Base-by-base conservation (phyloP, 352 stramenopile genomes). In the Phytophthora macrochlamydospora region DNA sequence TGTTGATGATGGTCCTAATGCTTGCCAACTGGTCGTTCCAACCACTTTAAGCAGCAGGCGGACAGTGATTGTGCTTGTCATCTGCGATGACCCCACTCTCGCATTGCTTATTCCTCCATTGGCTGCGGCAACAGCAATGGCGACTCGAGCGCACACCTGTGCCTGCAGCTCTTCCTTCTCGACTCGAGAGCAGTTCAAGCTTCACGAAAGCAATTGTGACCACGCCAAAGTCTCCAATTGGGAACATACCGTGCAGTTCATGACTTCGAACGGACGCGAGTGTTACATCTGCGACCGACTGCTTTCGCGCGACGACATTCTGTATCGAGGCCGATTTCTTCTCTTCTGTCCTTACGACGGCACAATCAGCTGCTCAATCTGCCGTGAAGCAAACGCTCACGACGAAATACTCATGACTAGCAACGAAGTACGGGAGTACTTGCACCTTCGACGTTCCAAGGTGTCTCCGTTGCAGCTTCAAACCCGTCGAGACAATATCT, bases 381-480 rank as follows among this genome's bases (percentile, higher is more conserved):
- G 43, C 18, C 43, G 43, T 29, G 43, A 49, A 49, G 43, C 14
- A 5, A n/a, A 49, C 3, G 14, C 14, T n/a, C 24, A 49, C 4
- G 43, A 49, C 6, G 43, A 49, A 49, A 12, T 49, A 7, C 43
- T 49, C 12, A 49, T 49, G 43, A 3, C 43, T 29, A 12, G 43
- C 13, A 29, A 49, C 13, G 43, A 49, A 12, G 43, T 49, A 7
- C 13, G 7, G 11, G 18, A 49, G 14, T 49, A 49, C 18, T 7
- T 49, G 43, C 3, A 24, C 9, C 43, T 49, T 2, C 43, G 43
- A 3, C 14, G 44, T 1, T 50, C 35, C 7, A 30, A 28, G 4
- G 48, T 51, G n/a, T 48, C 48, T 6, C 53, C 33, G 14, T 7
- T 37, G 8, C 51, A 48, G 48, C 48, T 64, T 2, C 33, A 49